A percentile compares a stretch with the other conserved stretches of the same genome.
phyloP scores from a whole-genome alignment of 768 basidiomycete species.

The Boletus patriciae region DNA sequence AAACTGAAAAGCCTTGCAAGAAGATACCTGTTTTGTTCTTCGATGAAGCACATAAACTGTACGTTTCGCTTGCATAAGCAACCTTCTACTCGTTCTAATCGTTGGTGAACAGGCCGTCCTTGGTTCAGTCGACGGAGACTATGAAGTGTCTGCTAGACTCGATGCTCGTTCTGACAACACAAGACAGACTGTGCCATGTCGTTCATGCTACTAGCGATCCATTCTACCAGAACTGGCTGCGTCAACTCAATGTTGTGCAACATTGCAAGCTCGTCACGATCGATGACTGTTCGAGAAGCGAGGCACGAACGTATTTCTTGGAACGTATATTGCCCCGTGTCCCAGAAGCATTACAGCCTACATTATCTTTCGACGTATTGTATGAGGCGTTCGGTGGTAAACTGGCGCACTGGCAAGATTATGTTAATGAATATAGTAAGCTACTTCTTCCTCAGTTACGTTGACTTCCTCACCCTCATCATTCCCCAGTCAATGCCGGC shows the following conservation, averaged over 20 bases:
- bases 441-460: not conserved
- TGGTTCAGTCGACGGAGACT: conserved; percentile 74
- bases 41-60: conserved; percentile 86
- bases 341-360: conserved; percentile 55
- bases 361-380: conserved; percentile 67
- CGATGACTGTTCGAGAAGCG: conserved; percentile 74
- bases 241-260: conserved; percentile 77
- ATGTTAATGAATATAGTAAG: conserved; percentile 68
- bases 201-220: conserved; percentile 82
- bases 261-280: conserved; percentile 85
- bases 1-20: conserved; percentile 47
- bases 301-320: conserved; percentile 65
- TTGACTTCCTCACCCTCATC: conserved; percentile 4
- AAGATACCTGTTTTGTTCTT: conserved; percentile 80
- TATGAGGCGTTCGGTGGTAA: conserved; percentile 85
- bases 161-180: conserved; percentile 85
- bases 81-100: not conserved
- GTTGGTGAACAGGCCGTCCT: conserved; percentile 51
- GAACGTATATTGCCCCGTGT: conserved; percentile 66
- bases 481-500: conserved; percentile 64
- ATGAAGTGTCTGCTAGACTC: conserved; percentile 86
- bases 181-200: conserved; percentile 81
- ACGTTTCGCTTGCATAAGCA: conserved; percentile 21
- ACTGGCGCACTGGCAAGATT: conserved; percentile 81
- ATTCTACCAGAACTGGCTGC: conserved; percentile 81